These are phyloP conservation scores for Colletotrichum liriopes DNA, from an alignment of 2,329 filamentous ascomycete species.

Conservation along the genomic window DNA sequence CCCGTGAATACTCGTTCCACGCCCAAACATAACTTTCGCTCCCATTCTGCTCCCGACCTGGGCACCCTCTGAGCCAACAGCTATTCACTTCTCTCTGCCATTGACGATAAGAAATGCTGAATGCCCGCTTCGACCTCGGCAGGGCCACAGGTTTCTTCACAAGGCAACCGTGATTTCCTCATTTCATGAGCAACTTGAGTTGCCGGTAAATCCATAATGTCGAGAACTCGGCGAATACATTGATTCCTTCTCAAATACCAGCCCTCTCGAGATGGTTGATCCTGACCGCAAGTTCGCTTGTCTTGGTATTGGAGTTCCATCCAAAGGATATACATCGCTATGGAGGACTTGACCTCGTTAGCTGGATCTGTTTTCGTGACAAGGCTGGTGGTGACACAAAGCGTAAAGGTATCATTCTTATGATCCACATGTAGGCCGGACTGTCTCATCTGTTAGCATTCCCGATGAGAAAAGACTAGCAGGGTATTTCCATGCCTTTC, in stretches of 20 bases:
- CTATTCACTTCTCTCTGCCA: neutral
- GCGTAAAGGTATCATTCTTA: neutral
- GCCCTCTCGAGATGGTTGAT: neutral
- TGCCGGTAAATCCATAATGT: neutral
- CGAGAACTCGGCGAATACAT: neutral
- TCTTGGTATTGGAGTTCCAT: neutral
- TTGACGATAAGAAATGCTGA: neutral
- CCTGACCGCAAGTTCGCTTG: neutral
- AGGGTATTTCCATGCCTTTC: neutral
- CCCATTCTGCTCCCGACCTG: neutral
- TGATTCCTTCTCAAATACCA: neutral
- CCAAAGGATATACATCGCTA: neutral
- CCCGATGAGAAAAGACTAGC: accelerated
- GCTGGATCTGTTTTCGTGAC: accelerated
- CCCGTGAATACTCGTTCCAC: no score
- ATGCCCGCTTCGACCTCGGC: neutral
- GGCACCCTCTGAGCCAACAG: neutral
- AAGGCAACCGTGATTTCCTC: neutral
- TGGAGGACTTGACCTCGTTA: neutral
- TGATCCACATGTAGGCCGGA: neutral
- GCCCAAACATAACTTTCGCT: neutral
- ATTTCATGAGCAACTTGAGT: neutral
- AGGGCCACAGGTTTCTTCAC: neutral
- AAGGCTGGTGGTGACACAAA: accelerated
- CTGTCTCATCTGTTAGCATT: neutral